Conservation (phyloP, 306 rosid species). For the Acacia crassicarpa region DNA sequence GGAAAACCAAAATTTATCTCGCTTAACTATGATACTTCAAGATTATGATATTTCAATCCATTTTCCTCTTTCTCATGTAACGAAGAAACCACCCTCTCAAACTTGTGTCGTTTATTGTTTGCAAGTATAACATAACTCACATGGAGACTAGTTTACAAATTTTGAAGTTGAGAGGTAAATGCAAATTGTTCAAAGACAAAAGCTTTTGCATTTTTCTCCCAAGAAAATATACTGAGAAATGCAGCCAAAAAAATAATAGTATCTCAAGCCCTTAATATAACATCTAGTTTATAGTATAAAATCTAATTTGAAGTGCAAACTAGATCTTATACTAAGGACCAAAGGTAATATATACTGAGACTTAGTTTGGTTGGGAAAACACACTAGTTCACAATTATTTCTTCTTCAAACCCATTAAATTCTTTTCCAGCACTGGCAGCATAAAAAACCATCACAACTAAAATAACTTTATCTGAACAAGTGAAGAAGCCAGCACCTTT, state of each 20-base stretch:
- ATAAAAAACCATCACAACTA: conserved; percentile 6
- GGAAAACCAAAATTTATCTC: not conserved
- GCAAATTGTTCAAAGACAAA: not conserved
- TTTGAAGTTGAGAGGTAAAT: not conserved
- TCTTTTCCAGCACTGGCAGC: not conserved
- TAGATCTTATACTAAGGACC: too few species aligned
- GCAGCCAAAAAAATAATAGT: too few species aligned
- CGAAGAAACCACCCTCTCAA: not conserved
- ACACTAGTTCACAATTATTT: not conserved
- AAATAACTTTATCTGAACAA: conserved; percentile 7
- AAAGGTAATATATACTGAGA: not conserved
- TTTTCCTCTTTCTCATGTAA: not conserved
- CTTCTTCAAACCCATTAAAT: conserved; percentile 1
- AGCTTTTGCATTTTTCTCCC: not conserved
- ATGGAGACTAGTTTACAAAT: not conserved
- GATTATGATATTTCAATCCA: not conserved
- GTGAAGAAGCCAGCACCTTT: conserved; percentile 57
- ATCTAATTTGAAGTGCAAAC: too few species aligned
- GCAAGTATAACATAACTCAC: not conserved
- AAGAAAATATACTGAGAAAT: not conserved
- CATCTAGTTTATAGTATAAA: too few species aligned
- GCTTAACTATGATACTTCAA: not conserved
- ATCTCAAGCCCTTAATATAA: too few species aligned
- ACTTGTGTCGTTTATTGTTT: not conserved
- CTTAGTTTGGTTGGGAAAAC: not conserved